phyloP scores from a whole-genome alignment of 305 asterid genomes.

The Plantago coronopus region DNA sequence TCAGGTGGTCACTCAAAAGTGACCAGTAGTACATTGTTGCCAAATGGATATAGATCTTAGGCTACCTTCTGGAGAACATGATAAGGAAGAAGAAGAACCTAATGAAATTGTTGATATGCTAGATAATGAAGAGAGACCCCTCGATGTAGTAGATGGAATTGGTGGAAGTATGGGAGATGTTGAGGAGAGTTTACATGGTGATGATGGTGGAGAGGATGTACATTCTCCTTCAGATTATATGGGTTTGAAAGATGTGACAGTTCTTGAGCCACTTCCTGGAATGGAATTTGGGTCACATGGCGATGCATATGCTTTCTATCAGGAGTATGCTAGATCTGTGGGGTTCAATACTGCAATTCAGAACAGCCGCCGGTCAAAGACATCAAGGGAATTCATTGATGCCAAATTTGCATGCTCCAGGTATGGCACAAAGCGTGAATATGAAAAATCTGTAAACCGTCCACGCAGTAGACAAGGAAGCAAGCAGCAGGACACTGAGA shows the following conservation, averaged over 20 bases:
- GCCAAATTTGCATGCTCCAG: slow-evolving; percentile 85
- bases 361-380: slow-evolving; percentile 81
- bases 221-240: slow-evolving; percentile 46
- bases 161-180: slow-evolving; percentile 45
- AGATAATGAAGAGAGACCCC: slow-evolving; percentile 68
- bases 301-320: slow-evolving; percentile 81
- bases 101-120: slow-evolving; percentile 58
- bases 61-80: slow-evolving; percentile 85
- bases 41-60: slow-evolving; percentile 91
- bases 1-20: slow-evolving; percentile 31
- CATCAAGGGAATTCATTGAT: slow-evolving; percentile 79
- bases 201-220: slow-evolving; percentile 61
- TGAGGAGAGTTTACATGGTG: slow-evolving; percentile 54
- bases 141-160: slow-evolving; percentile 40
- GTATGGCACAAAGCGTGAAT: slow-evolving; percentile 84
- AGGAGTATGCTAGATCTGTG: slow-evolving; percentile 80
- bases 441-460: slow-evolving; percentile 75
- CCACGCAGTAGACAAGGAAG: slow-evolving; percentile 81
- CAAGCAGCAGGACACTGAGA: slow-evolving; percentile 81
- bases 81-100: slow-evolving; percentile 58
- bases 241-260: slow-evolving; percentile 64
- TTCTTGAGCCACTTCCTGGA: slow-evolving; percentile 85
- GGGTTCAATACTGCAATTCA: slow-evolving; percentile 84
- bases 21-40: slow-evolving; percentile 24
- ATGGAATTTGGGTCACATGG: slow-evolving; percentile 89